Conservation (phyloP, 2,329 filamentous ascomycete genomes). For the Niveomyces coronatus region DNA sequence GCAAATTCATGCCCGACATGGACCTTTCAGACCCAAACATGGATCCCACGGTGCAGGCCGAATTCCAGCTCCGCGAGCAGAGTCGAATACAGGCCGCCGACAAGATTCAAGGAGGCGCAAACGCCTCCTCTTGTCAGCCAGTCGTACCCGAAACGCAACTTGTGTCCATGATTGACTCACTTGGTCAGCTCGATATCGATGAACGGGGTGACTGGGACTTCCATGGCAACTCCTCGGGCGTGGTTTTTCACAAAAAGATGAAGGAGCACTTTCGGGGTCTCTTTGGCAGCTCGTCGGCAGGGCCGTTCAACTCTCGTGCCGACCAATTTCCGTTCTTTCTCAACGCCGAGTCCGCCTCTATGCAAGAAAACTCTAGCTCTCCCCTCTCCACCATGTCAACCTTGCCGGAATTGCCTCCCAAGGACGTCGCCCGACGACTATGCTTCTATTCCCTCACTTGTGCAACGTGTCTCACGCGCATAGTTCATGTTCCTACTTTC, state of each 20-base stretch:
- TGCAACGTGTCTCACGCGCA: slow-evolving; percentile 50
- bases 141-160: slow-evolving; percentile 60
- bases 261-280: slow-evolving; percentile 77
- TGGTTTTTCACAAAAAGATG: slow-evolving; percentile 79
- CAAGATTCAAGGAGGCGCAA: slow-evolving; percentile 29
- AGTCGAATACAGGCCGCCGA: slow-evolving; percentile 35
- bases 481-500: slow-evolving; percentile 75
- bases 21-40: slow-evolving; percentile 78
- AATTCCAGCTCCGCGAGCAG: slow-evolving; percentile 47
- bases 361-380: slow-evolving; percentile 52
- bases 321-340: slow-evolving; percentile 38
- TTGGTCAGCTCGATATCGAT: slow-evolving; percentile 82
- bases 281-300: slow-evolving; percentile 52
- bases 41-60: slow-evolving; percentile 65
- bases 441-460: slow-evolving; percentile 47
- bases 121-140: slow-evolving; percentile 18
- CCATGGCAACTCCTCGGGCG: slow-evolving; percentile 83
- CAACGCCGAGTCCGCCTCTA: slow-evolving; percentile 60
- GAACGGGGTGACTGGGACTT: slow-evolving; percentile 92
- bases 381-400: slow-evolving; percentile 44
- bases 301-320: slow-evolving; percentile 46
- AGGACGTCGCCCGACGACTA: slow-evolving; percentile 41
- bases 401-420: slow-evolving; percentile 59
- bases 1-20: slow-evolving; percentile 71
- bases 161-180: slow-evolving; percentile 89